phyloP scores from a whole-genome alignment of 805 yeast species.

The Saturnispora kantuleensis region DNA sequence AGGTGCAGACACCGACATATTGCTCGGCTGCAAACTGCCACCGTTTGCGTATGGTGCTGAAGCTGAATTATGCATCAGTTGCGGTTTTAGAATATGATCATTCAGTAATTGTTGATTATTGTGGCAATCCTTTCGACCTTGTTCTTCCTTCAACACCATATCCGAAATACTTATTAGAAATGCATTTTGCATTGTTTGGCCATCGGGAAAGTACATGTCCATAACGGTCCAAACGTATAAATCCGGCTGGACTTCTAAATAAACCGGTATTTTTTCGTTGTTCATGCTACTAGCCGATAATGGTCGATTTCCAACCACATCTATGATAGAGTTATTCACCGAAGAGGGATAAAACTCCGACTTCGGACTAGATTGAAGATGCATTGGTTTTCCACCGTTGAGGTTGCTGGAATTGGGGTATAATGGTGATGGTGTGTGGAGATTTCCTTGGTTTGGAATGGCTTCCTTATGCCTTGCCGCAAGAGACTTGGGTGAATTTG shows the following conservation, averaged over 20 bases:
- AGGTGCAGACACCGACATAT: slow-evolving; percentile 1
- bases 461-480: not conserved
- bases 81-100: not conserved
- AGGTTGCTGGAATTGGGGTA: not conserved
- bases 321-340: not conserved
- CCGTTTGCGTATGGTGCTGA: not conserved
- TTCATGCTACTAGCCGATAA: not conserved
- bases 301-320: not conserved
- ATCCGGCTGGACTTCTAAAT: slow-evolving; percentile 44
- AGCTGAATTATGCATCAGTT: not conserved
- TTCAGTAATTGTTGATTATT: not conserved
- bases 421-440: slow-evolving; percentile 3
- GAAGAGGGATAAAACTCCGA: not conserved
- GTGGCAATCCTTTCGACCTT: not conserved
- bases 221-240: slow-evolving; percentile 45
- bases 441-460: not conserved
- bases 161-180: slow-evolving; percentile 39
- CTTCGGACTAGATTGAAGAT: slow-evolving; percentile 1
- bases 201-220: slow-evolving; percentile 53
- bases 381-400: not conserved
- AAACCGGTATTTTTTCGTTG: not conserved
- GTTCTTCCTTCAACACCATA: not conserved
- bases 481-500: too few species aligned
- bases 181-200: slow-evolving; percentile 60
- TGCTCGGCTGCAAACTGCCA: not conserved